Base-by-base conservation (phyloP, 306 rosid genomes). In the Quercus suber region DNA sequence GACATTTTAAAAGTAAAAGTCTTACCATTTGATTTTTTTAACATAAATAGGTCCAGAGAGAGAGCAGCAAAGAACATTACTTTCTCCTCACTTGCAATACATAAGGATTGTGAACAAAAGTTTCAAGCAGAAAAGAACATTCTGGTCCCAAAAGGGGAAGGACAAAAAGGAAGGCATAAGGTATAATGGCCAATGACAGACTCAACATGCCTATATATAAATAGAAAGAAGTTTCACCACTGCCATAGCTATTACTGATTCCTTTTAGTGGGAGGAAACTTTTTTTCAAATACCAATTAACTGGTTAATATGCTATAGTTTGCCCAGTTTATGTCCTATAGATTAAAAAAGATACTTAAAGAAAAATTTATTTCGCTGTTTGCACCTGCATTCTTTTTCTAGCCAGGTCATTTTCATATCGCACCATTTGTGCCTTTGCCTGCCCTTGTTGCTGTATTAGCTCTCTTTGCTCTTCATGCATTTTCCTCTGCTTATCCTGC, bases 321-420 rank as follows among this genome's bases (percentile, higher is more conserved):
- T 6, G 45, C 45, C 45, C 12, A 56, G 74, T n/a, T 23, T 41
- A 77, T 58, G 49, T 55, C 13, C 51, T 55, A 56, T 1, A 33
- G 4, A 28, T 31, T 23, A 10, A 4, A 17, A 27, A 25, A n/a
- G 18, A 60, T 19, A 63, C 58, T 52, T 65, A 35, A 35, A 74
- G 55, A 43, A 64, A 58, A 70, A 55, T 17, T 51, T 30, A 72
- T 78, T 79, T 81, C 53, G 81, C 52, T 56, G 70, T 69, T 65
- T 9, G 84, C 74, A 96, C 98, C 99, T 93, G 96, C 93, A 91
- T 76, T 88, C 98, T 91, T 82, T 93, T 89, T 83, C 97, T 91
- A 55, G 96, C 87, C 75, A 91, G 73, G 79, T 96, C 99, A 89
- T 96, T 98, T 82, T 96, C 93, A 75, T 71, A 76, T 25, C 98